A percentile compares a stretch with the other conserved stretches of the same genome.
Evolutionary conservation across 2,329 filamentous ascomycete species (phyloP).

Genomic region (Diaporthe vaccinii): DNA sequence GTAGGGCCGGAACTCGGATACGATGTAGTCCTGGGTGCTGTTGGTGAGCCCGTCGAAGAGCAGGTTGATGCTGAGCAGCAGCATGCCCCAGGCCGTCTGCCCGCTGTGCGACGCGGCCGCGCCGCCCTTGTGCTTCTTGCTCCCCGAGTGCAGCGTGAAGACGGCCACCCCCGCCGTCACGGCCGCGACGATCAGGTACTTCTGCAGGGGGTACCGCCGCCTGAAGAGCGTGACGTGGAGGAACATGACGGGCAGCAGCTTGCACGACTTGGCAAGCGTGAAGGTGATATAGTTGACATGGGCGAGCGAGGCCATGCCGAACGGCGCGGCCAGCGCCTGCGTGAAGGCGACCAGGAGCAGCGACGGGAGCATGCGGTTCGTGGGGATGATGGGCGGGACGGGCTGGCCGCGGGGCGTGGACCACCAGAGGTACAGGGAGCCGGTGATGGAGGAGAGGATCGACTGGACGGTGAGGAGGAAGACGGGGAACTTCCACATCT

Average conservation of each 20-base stretch:
- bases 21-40: slow-evolving; percentile 96
- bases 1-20: slow-evolving; percentile 82
- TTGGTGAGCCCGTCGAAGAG: slow-evolving; percentile 97
- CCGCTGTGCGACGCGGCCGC: slow-evolving; percentile 53
- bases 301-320: slow-evolving; percentile 91
- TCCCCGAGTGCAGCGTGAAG: slow-evolving; percentile 85
- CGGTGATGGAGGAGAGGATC: slow-evolving; percentile 85
- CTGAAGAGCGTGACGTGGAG: slow-evolving; percentile 94
- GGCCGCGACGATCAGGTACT: slow-evolving; percentile 92
- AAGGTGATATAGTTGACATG: slow-evolving; percentile 99
- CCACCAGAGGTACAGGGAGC: slow-evolving; percentile 82
- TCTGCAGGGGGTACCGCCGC: slow-evolving; percentile 91
- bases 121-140: slow-evolving; percentile 59
- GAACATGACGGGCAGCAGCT: slow-evolving; percentile 98
- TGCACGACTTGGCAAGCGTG: slow-evolving; percentile 97
- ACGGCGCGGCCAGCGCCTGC: slow-evolving; percentile 90
- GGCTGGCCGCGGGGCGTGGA: slow-evolving; percentile 68
- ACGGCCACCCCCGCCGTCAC: slow-evolving; percentile 94
- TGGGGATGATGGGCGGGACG: slow-evolving; percentile 81
- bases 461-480: slow-evolving; percentile 98
- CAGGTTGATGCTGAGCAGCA: slow-evolving; percentile 89
- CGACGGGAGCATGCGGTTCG: slow-evolving; percentile 78
- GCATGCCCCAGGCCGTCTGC: slow-evolving; percentile 82
- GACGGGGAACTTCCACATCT: slow-evolving; percentile 92
- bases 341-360: slow-evolving; percentile 89